Evolutionary conservation across 2,329 filamentous ascomycete genomes (phyloP).

Genomic region (Fusarium sp.): DNA sequence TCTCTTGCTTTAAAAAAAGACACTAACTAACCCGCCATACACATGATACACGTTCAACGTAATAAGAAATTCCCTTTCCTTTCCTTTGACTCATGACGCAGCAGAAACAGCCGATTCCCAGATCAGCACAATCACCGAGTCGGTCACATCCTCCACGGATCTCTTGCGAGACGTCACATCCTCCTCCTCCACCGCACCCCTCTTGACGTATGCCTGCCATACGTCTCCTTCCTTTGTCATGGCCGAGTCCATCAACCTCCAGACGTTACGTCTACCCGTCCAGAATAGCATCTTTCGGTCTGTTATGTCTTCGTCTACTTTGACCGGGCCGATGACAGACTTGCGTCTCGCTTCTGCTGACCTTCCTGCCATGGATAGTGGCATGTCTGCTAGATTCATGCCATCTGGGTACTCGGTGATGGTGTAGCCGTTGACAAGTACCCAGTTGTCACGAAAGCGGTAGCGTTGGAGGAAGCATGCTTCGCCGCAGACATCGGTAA

Average conservation of each 20-base stretch:
- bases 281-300: conserved; percentile 51
- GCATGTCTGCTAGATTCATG: conserved; percentile 45
- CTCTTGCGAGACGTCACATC: conserved; percentile 33
- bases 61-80: conserved; percentile 33
- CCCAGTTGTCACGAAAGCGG: conserved; percentile 59
- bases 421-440: conserved; percentile 61
- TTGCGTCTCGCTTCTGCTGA: conserved; percentile 14
- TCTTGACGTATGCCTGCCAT: conserved; percentile 61
- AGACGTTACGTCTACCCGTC: conserved; percentile 54
- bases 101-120: conserved; percentile 40
- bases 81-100: conserved; percentile 21
- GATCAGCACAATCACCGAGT: conserved; percentile 45
- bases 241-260: conserved; percentile 56
- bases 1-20: background rate
- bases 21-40: conserved; percentile 4
- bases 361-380: conserved; percentile 14
- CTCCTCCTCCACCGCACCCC: conserved; percentile 24
- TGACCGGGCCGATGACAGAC: conserved; percentile 46
- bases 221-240: conserved; percentile 53
- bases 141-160: conserved; percentile 21
- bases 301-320: conserved; percentile 47
- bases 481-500: conserved; percentile 58
- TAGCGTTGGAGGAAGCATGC: conserved; percentile 62
- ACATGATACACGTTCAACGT: conserved; percentile 30
- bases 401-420: conserved; percentile 58